Conservation (phyloP, 2,329 filamentous ascomycete genomes). For the Elsinoe arachidis region DNA sequence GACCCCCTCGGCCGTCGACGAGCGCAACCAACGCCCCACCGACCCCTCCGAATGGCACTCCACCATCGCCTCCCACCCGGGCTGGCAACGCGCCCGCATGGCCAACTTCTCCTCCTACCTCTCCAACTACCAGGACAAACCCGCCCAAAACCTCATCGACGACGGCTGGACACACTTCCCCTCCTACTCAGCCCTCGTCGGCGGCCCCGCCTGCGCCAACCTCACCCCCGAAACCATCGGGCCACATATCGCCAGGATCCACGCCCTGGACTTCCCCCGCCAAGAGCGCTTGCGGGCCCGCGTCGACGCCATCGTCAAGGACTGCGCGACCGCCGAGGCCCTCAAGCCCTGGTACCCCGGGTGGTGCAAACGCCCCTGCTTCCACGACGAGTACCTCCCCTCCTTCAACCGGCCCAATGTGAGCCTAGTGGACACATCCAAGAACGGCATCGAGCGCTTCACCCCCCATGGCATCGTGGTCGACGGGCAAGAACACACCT, state of each 20-base stretch:
- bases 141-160: constrained; percentile 37
- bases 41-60: constrained; percentile 36
- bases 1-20: constrained; percentile 32
- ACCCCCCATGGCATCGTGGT: constrained; percentile 42
- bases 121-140: constrained; percentile 26
- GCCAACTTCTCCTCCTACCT: constrained; percentile 38
- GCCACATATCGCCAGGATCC: constrained; percentile 30
- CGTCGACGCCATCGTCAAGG: constrained; percentile 44
- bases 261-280: constrained; percentile 35
- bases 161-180: constrained; percentile 42
- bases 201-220: constrained; percentile 26
- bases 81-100: constrained; percentile 44
- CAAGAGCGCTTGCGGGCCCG: constrained; percentile 40
- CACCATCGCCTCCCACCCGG: constrained; percentile 28
- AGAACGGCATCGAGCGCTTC: constrained; percentile 41
- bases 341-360: constrained; percentile 53
- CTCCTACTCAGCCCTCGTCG: constrained; percentile 33
- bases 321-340: constrained; percentile 42
- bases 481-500: constrained; percentile 39
- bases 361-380: constrained; percentile 57
- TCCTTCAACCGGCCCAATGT: constrained; percentile 53
- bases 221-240: constrained; percentile 30
- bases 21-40: constrained; percentile 30
- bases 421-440: constrained; percentile 51
- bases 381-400: constrained; percentile 51